phyloP scores from a whole-genome alignment of 345 rosid species.

The Carallia brachiata region DNA sequence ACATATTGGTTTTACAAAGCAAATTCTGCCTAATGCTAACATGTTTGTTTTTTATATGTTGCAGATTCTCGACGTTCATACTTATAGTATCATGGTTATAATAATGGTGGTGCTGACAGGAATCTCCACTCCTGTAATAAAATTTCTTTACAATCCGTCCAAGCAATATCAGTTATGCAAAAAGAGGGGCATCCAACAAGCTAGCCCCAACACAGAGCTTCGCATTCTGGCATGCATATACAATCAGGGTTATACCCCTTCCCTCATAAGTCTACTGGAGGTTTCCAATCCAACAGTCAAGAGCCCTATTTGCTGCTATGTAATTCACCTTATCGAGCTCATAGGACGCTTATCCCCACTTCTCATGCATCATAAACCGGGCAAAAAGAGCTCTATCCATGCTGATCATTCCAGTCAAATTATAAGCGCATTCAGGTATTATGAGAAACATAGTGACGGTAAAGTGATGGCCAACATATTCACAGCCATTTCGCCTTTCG shows the following conservation, averaged over 20 bases:
- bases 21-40: neutral
- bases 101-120: conserved; percentile 13
- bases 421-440: conserved; percentile 38
- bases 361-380: conserved; percentile 13
- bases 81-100: conserved; percentile 15
- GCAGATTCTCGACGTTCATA: conserved; percentile 22
- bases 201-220: conserved; percentile 4
- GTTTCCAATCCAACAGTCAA: conserved; percentile 7
- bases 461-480: conserved; percentile 37
- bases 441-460: conserved; percentile 38
- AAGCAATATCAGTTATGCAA: neutral
- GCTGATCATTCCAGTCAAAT: conserved; percentile 21
- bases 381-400: neutral
- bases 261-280: conserved; percentile 12
- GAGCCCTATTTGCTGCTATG: conserved; percentile 21
- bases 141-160: conserved; percentile 18
- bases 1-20: neutral
- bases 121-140: conserved; percentile 13
- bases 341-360: conserved; percentile 17
- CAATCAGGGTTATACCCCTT: conserved; percentile 14
- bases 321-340: conserved; percentile 18
- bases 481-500: conserved; percentile 45
- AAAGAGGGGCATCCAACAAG: conserved; percentile 11
- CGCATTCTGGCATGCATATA: conserved; percentile 17
- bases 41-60: neutral